Evolutionary conservation across 2,329 filamentous ascomycete genomes (phyloP), one percentile per base, ranked within the genome.

Genomic region (Ascocoryne sarcoides): DNA sequence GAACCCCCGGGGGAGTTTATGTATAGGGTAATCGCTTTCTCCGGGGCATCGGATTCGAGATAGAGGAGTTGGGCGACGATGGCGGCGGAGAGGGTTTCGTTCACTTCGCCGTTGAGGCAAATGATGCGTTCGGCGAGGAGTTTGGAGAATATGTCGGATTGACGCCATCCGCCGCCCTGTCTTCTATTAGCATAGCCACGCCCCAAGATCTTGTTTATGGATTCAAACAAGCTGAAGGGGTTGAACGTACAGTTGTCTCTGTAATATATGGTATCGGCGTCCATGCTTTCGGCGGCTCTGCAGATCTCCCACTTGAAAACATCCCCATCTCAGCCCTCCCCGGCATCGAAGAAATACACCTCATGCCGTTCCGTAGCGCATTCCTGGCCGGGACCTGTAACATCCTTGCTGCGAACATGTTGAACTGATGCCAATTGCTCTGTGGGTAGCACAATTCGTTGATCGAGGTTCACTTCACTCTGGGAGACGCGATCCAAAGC

Each of bases 1-100:
- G 84, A 90, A 41, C 92, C 92, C 36, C 92, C 92, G 0, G 90
- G 90, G 0, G 86, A 94, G 67, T 98, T 95, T 63, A 98, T 98
- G 64, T 98, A 98, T 62, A 98, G 84, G 38, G 85, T 92, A 50
- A 98, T 96, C 10, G 88, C 84, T 62, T 95, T 95, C 41, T 93
- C 79, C 3, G 90, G 89, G 57, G 86, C 87, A 59, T 98, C 92
- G 56, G 90, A 92, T 71, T 98, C 93, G 62, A 98, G 87, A 75
- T 89, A 98, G 48, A 98, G 82, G 16, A 98, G 79, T 62, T 98
- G 93, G 1, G 92, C 87, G 19, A 96, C 90, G 48, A 96, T 87
- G 31, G 84, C 85, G n/a, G 92, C 90, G 28, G 88, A 94, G 51
- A 92, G 79, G 31, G 76, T 82, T 59, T 95, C 86, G 66, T 96